Base-by-base conservation (phyloP, 2,329 filamentous ascomycete species). In the Diaporthe citri region DNA sequence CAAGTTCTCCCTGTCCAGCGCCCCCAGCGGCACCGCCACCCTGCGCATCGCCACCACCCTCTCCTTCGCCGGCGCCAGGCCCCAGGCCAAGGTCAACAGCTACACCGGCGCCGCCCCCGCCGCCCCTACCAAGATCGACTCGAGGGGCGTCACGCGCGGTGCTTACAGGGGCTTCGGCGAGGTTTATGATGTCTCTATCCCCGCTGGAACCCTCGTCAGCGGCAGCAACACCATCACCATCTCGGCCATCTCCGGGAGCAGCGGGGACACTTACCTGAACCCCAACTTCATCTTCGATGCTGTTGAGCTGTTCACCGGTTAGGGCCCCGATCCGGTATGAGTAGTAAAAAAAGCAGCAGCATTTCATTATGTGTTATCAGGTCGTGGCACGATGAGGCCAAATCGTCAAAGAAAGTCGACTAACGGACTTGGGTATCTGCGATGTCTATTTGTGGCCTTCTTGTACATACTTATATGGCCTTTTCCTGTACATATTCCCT, bases 1-100 rank as follows among this genome's bases (percentile, higher is more conserved):
- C 82, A 87, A 87, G 57, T 92, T 93, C 81, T 88, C 86, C 36
- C 85, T 92, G 0, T 82, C 80, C 17, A 86, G 88, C 22, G 86
- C 86, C 2, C 86, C 89, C 7, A 85, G 86, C 2, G 87, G 84
- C 2, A 84, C 88, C 3, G 88, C 89, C 2, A 93, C 90, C 0
- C 86, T 93, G 36, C 87, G 91, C 57, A 89, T 93, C 75, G 91
- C 90, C 7, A 93, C 92, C 0, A 93, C 92, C 0, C 84, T 93
- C 31, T 86, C 89, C 2, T 93, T 92, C 77, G 88, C 88, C 0
- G 88, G 91, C 31, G 90, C 86, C 8, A 86, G 92, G 15, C 92
- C 92, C 0, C 85, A 87, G 55, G 87, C 87, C 15, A 86, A 82
- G n/a, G 85, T 93, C 66, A 93, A 93, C 78, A 84, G 83, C 51